A percentile compares a stretch with the other conserved stretches of the same genome.
These are phyloP conservation scores for Metroxylon sagu DNA, from an alignment of 176 grass and related monocot species.

Conservation along the genomic window DNA sequence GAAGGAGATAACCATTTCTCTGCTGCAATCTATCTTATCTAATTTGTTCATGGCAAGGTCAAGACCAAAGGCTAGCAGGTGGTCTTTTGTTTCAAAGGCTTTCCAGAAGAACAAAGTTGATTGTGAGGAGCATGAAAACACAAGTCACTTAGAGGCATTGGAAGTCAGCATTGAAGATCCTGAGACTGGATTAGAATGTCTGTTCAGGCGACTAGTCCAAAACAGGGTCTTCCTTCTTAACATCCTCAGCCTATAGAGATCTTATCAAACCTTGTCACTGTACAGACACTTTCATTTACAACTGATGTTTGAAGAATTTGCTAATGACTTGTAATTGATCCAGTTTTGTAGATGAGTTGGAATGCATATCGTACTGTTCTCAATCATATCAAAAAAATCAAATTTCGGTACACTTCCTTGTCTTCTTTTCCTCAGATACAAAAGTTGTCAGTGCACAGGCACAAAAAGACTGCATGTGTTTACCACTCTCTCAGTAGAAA, in stretches of 20 bases:
- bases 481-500: too few species aligned
- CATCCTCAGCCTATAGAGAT: constrained; percentile 8
- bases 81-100: constrained; percentile 27
- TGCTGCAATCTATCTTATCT: constrained; percentile 18
- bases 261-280: not conserved
- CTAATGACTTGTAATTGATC: too few species aligned
- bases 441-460: too few species aligned
- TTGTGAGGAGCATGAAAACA: constrained; percentile 10
- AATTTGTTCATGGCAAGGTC: constrained; percentile 24
- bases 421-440: too few species aligned
- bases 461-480: too few species aligned
- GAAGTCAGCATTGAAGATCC: not conserved
- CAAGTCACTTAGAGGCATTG: not conserved
- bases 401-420: too few species aligned
- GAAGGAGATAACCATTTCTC: constrained; percentile 20
- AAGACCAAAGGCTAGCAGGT: constrained; percentile 26
- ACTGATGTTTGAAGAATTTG: too few species aligned
- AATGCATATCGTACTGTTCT: too few species aligned
- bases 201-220: constrained; percentile 12
- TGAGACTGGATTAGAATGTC: constrained; percentile 13
- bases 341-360: too few species aligned
- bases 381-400: too few species aligned
- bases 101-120: constrained; percentile 24
- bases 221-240: constrained; percentile 18
- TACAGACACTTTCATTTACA: not conserved